Conservation (phyloP, 176 grass and related monocot genomes). For the Thinopyrum elongatum region DNA sequence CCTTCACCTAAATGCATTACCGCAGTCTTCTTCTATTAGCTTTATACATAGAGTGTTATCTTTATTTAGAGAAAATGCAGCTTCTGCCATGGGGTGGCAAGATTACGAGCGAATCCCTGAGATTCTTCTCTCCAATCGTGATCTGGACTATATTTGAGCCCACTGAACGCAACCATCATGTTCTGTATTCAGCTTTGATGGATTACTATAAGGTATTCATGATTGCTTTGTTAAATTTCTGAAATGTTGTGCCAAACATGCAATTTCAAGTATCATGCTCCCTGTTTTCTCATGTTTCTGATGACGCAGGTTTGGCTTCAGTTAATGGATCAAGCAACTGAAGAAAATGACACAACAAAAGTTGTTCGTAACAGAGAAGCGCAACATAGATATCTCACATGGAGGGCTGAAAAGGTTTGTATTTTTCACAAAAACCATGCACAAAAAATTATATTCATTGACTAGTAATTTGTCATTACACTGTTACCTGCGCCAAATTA, state of each 20-base stretch:
- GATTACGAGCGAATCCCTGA: conserved; percentile 83
- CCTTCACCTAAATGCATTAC: neutral
- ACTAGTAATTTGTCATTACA: neutral
- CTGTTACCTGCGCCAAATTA: neutral
- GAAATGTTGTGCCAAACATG: neutral
- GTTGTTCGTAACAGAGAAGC: conserved; percentile 54
- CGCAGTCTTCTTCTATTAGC: conserved; percentile 25
- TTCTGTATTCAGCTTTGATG: conserved; percentile 65
- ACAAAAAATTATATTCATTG: neutral
- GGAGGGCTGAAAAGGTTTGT: conserved; percentile 87
- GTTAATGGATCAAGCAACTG: conserved; percentile 53
- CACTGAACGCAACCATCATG: conserved; percentile 45
- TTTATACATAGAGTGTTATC: conserved; percentile 44
- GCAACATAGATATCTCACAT: conserved; percentile 85
- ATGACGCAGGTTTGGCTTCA: conserved; percentile 66
- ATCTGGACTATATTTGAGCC: conserved; percentile 78
- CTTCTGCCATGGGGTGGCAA: conserved; percentile 96
- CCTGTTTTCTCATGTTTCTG: conserved; percentile 7
- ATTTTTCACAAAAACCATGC: neutral
- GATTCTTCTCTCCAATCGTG: conserved; percentile 92
- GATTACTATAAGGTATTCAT: conserved; percentile 76
- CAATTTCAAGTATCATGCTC: neutral
- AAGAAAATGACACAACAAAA: conserved; percentile 33
- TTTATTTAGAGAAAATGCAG: conserved; percentile 86
- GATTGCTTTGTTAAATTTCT: neutral